Evolutionary conservation across 257 asterid genomes (phyloP).

Genomic region (Solanum pinnatisectum): DNA sequence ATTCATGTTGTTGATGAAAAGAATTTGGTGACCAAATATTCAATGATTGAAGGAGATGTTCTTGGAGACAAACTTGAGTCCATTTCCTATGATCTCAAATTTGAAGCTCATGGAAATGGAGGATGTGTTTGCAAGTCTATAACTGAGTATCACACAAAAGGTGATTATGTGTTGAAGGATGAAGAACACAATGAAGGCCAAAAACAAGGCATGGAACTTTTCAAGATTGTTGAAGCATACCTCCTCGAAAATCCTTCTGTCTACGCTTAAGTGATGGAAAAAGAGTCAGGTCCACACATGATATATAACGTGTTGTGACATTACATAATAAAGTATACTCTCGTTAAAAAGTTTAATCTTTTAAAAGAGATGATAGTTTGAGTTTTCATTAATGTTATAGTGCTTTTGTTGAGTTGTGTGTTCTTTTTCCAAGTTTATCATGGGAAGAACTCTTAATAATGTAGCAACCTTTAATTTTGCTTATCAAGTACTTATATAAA

Average conservation of each 20-base stretch:
- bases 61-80: constrained; percentile 14
- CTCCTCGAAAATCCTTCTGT: constrained; percentile 15
- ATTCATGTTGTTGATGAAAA: constrained; percentile 17
- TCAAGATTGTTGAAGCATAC: constrained; percentile 24
- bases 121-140: constrained; percentile 19
- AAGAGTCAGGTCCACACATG: too few relatives aligned
- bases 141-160: constrained; percentile 20
- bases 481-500: background rate
- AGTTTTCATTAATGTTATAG: background rate
- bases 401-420: background rate
- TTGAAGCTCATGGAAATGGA: constrained; percentile 19
- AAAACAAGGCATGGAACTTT: constrained; percentile 6
- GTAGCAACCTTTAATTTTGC: background rate
- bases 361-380: background rate
- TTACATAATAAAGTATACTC: background rate
- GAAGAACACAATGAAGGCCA: constrained; percentile 28
- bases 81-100: constrained; percentile 10
- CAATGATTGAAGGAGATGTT: constrained; percentile 28
- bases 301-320: background rate
- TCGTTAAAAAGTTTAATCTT: background rate
- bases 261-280: background rate
- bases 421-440: background rate
- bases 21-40: constrained; percentile 15
- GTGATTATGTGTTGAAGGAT: constrained; percentile 11
- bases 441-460: background rate